Percentiles rank a stretch among this genome's conserved stretches.
These are phyloP conservation scores for Rhynchosporium graminicola DNA, from an alignment of 2,329 filamentous ascomycete species.

Conservation along the genomic window DNA sequence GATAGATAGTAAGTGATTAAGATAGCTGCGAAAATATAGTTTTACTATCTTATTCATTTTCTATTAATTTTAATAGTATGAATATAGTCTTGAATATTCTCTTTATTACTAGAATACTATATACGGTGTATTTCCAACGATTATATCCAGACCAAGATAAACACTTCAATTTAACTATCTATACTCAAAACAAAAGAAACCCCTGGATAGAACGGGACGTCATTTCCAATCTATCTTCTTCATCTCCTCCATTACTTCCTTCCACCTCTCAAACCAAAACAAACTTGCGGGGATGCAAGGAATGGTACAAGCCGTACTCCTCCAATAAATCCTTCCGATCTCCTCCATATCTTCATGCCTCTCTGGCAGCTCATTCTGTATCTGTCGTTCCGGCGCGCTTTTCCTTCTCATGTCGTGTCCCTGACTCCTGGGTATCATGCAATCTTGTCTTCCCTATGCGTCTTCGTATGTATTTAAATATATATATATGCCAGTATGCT, in stretches of 20 bases:
- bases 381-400: background rate
- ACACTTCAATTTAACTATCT: background rate
- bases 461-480: constrained; percentile 9
- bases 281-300: background rate
- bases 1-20: too few relatives aligned
- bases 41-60: too few relatives aligned
- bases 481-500: background rate
- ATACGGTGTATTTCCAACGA: too few relatives aligned
- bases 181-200: constrained; percentile 7
- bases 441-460: background rate
- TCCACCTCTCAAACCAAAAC: background rate
- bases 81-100: too few relatives aligned
- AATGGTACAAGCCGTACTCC: constrained; percentile 9
- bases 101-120: too few relatives aligned
- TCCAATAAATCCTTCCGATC: background rate
- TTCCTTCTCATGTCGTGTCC: background rate
- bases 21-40: too few relatives aligned
- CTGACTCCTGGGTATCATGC: constrained; percentile 8
- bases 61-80: too few relatives aligned
- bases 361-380: background rate
- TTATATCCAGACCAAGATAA: background rate
- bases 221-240: background rate
- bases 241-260: background rate
- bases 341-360: background rate
- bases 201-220: background rate